These are phyloP conservation scores for Suillus brevipes DNA, from an alignment of 768 basidiomycete genomes.

Conservation along the genomic window DNA sequence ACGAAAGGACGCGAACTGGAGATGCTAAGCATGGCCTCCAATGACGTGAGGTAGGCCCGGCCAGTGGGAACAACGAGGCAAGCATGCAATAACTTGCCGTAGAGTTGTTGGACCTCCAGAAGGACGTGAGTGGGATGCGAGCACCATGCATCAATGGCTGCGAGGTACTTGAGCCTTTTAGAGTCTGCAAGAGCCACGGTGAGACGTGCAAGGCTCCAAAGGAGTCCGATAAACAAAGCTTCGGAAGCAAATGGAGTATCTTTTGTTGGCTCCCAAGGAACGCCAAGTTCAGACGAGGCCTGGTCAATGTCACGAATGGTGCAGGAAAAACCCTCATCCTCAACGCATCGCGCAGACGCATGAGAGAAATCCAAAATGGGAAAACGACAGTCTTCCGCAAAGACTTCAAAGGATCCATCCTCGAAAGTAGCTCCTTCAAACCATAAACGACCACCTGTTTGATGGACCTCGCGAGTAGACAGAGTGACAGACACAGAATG, in stretches of 20 bases:
- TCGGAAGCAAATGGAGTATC: not conserved
- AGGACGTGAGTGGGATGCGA: not conserved
- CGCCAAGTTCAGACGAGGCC: accelerated
- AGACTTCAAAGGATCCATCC: too few relatives aligned
- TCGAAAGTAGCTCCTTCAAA: too few relatives aligned
- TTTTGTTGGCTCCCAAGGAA: not conserved
- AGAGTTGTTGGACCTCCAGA: not conserved
- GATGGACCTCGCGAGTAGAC: not conserved
- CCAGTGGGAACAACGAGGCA: too few relatives aligned
- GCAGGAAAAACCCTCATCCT: accelerated
- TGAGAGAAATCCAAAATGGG: not conserved
- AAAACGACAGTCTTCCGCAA: not conserved
- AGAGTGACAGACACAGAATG: not conserved
- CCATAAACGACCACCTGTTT: too few relatives aligned
- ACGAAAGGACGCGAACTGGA: not conserved
- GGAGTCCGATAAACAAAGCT: not conserved
- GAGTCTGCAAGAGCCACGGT: not conserved
- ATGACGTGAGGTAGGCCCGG: not conserved
- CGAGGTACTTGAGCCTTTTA: too few relatives aligned
- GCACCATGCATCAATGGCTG: too few relatives aligned
- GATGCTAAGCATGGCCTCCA: not conserved
- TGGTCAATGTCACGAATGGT: not conserved
- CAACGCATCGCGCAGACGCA: accelerated
- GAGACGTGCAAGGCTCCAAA: not conserved
- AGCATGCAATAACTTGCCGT: not conserved